phyloP scores from a whole-genome alignment of 2,329 filamentous ascomycete species.

The Ceratocystiopsis minuta region DNA sequence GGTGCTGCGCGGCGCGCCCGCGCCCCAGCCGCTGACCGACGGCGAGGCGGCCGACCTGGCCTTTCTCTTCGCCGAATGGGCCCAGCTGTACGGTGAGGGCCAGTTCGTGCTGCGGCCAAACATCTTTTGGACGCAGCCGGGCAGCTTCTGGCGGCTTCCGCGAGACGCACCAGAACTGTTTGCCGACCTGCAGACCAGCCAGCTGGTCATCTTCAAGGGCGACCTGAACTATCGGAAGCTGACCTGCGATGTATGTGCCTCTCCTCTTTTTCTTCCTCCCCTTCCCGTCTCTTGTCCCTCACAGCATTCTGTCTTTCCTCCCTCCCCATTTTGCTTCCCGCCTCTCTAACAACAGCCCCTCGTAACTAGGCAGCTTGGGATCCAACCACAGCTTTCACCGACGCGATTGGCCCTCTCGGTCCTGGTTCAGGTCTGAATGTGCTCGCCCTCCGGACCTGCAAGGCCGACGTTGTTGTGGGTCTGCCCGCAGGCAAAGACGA shows the following conservation, averaged over 20 bases:
- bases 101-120: conserved; percentile 71
- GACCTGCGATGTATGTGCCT: conserved; percentile 55
- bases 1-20: conserved; percentile 35
- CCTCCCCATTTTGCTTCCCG: not conserved
- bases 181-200: conserved; percentile 62
- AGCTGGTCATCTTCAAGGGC: conserved; percentile 91
- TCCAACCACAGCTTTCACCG: conserved; percentile 66
- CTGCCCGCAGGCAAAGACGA: conserved; percentile 68
- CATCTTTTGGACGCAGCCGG: conserved; percentile 75
- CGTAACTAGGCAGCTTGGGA: conserved; percentile 46
- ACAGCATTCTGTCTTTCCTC: not conserved
- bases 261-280: not conserved
- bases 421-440: conserved; percentile 66
- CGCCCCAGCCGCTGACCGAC: conserved; percentile 43
- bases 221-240: conserved; percentile 94
- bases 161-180: conserved; percentile 46
- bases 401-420: conserved; percentile 74
- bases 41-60: conserved; percentile 48
- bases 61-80: conserved; percentile 75
- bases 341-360: conserved; percentile 20
- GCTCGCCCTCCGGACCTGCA: conserved; percentile 80
- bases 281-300: not conserved
- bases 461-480: conserved; percentile 88
- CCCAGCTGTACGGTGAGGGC: conserved; percentile 60
- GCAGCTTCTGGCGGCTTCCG: conserved; percentile 79